Evolutionary conservation across 2,329 filamentous ascomycete species (phyloP).

Genomic region (Monosporascus sp.): DNA sequence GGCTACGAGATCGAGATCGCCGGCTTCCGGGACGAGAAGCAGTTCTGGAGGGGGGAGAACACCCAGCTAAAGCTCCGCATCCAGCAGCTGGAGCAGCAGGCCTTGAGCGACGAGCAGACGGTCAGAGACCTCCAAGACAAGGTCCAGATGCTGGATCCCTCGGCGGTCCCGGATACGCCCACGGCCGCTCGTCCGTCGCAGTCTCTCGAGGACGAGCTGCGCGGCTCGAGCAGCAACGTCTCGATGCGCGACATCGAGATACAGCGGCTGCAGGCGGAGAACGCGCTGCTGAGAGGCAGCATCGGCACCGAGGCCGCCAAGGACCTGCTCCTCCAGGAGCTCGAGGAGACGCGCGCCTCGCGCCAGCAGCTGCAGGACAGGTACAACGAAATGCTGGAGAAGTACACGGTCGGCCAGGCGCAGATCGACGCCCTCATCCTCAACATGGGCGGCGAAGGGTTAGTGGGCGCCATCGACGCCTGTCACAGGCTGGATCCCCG

Average conservation of each 20-base stretch:
- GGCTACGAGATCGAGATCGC: slow-evolving; percentile 32
- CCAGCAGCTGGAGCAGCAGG: slow-evolving; percentile 24
- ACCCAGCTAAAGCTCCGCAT: slow-evolving; percentile 34
- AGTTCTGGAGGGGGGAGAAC: slow-evolving; percentile 38
- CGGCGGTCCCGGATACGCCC: slow-evolving; percentile 19
- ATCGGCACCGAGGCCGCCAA: slow-evolving; percentile 50
- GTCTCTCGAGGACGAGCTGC: slow-evolving; percentile 55
- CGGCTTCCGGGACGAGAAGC: slow-evolving; percentile 39
- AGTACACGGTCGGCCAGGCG: slow-evolving; percentile 51
- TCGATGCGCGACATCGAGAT: slow-evolving; percentile 45
- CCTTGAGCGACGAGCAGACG: slow-evolving; percentile 41
- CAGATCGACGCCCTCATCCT: slow-evolving; percentile 51
- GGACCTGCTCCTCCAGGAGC: slow-evolving; percentile 47
- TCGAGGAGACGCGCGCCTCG: slow-evolving; percentile 49
- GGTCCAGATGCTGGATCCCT: slow-evolving; percentile 33
- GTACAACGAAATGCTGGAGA: slow-evolving; percentile 53
- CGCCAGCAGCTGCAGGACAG: slow-evolving; percentile 48
- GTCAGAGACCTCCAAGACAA: slow-evolving; percentile 58
- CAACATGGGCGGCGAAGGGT: slow-evolving; percentile 50
- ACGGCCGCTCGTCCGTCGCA: slow-evolving; percentile 30
- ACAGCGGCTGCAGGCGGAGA: slow-evolving; percentile 57
- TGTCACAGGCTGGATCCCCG: slow-evolving; percentile 24
- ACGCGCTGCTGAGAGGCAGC: slow-evolving; percentile 51
- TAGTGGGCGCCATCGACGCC: slow-evolving; percentile 37
- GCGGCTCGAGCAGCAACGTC: slow-evolving; percentile 37